Percentiles rank a stretch among this genome's conserved stretches.
Evolutionary conservation across 495 filamentous ascomycete species (phyloP).

Genomic region (Xylaria acuta): DNA sequence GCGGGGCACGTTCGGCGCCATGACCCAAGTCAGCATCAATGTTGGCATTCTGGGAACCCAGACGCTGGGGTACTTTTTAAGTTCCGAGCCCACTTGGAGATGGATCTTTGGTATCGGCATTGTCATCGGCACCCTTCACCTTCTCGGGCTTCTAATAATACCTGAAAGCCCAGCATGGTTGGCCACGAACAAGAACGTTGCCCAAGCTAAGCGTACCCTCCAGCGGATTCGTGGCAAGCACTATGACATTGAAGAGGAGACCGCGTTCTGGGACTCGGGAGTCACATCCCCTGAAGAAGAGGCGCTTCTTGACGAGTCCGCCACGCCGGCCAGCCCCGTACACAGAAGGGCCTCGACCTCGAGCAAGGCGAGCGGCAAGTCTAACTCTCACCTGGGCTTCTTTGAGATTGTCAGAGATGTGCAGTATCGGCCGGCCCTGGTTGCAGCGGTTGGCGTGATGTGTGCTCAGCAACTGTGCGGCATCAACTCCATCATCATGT

Average conservation of each 20-base stretch:
- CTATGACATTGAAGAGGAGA: slow-evolving; percentile 75
- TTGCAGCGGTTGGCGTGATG: slow-evolving; percentile 91
- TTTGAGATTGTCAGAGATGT: slow-evolving; percentile 68
- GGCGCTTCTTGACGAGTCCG: slow-evolving; percentile 48
- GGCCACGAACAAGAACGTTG: slow-evolving; percentile 67
- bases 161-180: slow-evolving; percentile 90
- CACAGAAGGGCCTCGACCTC: slow-evolving; percentile 46
- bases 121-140: slow-evolving; percentile 68
- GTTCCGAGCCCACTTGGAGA: slow-evolving; percentile 77
- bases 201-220: slow-evolving; percentile 68
- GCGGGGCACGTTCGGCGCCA: slow-evolving; percentile 85
- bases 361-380: slow-evolving; percentile 49
- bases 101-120: slow-evolving; percentile 80
- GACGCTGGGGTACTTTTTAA: slow-evolving; percentile 83
- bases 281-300: slow-evolving; percentile 54
- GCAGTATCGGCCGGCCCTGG: slow-evolving; percentile 73
- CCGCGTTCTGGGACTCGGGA: slow-evolving; percentile 64
- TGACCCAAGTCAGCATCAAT: slow-evolving; percentile 94
- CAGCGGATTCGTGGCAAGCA: slow-evolving; percentile 75
- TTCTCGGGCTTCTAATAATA: slow-evolving; percentile 68
- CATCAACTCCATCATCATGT: slow-evolving; percentile 98
- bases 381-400: slow-evolving; percentile 65
- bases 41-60: slow-evolving; percentile 89
- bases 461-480: slow-evolving; percentile 88
- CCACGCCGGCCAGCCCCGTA: slow-evolving; percentile 29